These are phyloP conservation scores for Xylaria sp. DNA, from an alignment of 2,329 filamentous ascomycete species.

Conservation along the genomic window DNA sequence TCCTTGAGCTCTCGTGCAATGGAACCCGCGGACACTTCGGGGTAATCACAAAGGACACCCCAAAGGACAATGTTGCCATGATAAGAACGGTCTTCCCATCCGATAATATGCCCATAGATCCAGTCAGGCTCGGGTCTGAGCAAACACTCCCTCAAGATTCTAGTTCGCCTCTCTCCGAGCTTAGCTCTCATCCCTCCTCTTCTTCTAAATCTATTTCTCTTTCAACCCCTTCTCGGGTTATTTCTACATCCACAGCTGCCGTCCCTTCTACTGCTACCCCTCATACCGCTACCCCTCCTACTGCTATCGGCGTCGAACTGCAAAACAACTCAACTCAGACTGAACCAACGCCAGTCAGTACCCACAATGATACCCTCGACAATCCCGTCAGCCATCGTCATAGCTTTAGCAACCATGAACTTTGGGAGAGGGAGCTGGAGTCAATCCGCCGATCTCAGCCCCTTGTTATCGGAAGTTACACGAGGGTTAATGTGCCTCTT, in stretches of 20 bases:
- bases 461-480: conserved; percentile 4
- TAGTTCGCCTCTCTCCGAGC: background rate
- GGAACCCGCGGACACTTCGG: background rate
- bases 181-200: background rate
- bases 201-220: background rate
- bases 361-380: background rate
- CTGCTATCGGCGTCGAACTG: background rate
- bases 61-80: background rate
- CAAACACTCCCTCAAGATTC: background rate
- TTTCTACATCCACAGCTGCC: background rate
- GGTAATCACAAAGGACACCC: conserved; percentile 7
- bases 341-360: background rate
- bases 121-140: background rate
- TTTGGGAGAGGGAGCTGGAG: conserved; percentile 31
- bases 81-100: conserved; percentile 2
- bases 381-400: background rate
- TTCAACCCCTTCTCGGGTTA: background rate
- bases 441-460: conserved; percentile 28
- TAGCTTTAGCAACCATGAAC: conserved; percentile 4
- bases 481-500: conserved; percentile 20
- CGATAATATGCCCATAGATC: background rate
- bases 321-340: conserved; percentile 20
- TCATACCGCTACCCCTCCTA: background rate
- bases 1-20: background rate
- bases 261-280: background rate